These are phyloP conservation scores for Kalmusia sp. DNA, from an alignment of 2,329 filamentous ascomycete genomes.

Conservation along the genomic window DNA sequence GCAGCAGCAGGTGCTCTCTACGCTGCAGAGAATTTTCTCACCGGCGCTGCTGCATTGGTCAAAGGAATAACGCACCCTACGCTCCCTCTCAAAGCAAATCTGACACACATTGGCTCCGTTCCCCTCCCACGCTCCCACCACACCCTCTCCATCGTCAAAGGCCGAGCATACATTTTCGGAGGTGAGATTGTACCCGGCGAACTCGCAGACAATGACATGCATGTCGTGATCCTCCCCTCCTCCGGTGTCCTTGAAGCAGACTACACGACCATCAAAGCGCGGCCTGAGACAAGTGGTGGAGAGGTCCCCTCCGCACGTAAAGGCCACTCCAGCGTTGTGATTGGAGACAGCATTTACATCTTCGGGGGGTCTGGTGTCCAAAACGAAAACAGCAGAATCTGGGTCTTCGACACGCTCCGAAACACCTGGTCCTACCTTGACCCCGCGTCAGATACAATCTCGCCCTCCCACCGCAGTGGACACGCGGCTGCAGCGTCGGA, in stretches of 20 bases:
- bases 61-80: conserved; percentile 58
- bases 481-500: conserved; percentile 49
- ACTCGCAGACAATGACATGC: conserved; percentile 59
- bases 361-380: conserved; percentile 49
- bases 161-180: conserved; percentile 64
- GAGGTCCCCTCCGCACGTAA: conserved; percentile 48
- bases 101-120: conserved; percentile 55
- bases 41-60: conserved; percentile 54
- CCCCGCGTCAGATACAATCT: conserved; percentile 31
- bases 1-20: conserved; percentile 47
- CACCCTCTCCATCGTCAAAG: conserved; percentile 60
- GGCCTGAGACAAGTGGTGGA: conserved; percentile 32
- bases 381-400: conserved; percentile 50
- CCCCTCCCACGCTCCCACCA: conserved; percentile 58
- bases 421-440: conserved; percentile 52
- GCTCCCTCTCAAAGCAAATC: conserved; percentile 58
- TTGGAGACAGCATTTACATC: conserved; percentile 55
- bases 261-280: conserved; percentile 46
- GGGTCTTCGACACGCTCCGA: conserved; percentile 52
- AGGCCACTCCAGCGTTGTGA: conserved; percentile 51
- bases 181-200: conserved; percentile 50
- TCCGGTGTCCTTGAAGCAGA: conserved; percentile 52
- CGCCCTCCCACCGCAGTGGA: conserved; percentile 39
- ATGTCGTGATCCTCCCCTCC: conserved; percentile 59
- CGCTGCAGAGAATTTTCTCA: conserved; percentile 43